Evolutionary conservation across 129 eudicot genomes (phyloP).

Genomic region (Flaveria linearis): DNA sequence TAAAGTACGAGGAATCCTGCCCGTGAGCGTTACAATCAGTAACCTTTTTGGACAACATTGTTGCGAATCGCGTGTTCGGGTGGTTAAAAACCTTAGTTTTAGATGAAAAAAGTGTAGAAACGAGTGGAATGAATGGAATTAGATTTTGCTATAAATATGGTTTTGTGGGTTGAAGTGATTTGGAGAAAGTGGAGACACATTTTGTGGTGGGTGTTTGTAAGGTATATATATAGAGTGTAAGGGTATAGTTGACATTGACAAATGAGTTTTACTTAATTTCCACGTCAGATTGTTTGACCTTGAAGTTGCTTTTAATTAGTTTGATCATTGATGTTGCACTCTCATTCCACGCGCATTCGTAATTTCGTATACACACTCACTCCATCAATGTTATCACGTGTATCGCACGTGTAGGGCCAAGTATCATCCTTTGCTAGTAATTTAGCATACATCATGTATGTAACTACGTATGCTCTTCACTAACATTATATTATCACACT

Average conservation of each 20-base stretch:
- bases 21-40: constrained; percentile 69
- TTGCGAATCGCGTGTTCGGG: background rate
- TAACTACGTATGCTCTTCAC: too few species aligned
- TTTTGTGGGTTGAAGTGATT: constrained; percentile 2
- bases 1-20: constrained; percentile 87
- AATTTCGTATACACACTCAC: background rate
- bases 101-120: background rate
- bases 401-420: constrained; percentile 15
- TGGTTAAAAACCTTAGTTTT: constrained; percentile 21
- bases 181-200: constrained; percentile 25
- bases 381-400: constrained; percentile 17
- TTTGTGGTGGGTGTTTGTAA: constrained; percentile 20
- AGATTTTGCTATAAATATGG: background rate
- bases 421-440: background rate
- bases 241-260: constrained; percentile 26
- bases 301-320: constrained; percentile 1
- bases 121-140: background rate
- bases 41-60: constrained; percentile 64
- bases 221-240: constrained; percentile 44
- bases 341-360: constrained; percentile 20
- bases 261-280: constrained; percentile 18
- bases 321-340: constrained; percentile 6
- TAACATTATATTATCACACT: too few species aligned
- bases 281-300: constrained; percentile 35
- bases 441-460: background rate